A percentile compares a stretch with the other conserved stretches of the same genome.
These are phyloP conservation scores for Phytopythium mirpurense DNA, from an alignment of 352 stramenopile species.

Conservation along the genomic window DNA sequence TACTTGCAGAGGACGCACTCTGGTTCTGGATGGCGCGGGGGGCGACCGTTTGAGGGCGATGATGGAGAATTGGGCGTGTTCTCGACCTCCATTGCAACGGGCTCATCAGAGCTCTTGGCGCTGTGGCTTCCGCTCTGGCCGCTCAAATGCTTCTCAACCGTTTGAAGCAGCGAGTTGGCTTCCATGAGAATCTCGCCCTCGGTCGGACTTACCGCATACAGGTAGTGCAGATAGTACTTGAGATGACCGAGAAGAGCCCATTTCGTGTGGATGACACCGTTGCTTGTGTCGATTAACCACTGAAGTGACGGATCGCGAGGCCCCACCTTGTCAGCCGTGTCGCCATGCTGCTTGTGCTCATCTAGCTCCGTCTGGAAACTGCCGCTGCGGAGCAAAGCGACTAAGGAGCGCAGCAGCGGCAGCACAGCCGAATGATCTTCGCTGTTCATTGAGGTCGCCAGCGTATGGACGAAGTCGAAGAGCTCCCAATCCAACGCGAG, in stretches of 20 bases:
- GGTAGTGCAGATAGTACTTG: conserved; percentile 71
- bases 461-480: conserved; percentile 56
- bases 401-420: conserved; percentile 50
- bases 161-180: conserved; percentile 34
- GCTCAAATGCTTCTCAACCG: conserved; percentile 37
- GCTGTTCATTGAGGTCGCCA: conserved; percentile 79
- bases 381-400: conserved; percentile 43
- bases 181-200: conserved; percentile 64
- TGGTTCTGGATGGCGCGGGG: conserved; percentile 3
- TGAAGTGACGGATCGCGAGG: conserved; percentile 2
- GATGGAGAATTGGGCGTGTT: conserved; percentile 8
- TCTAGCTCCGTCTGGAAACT: conserved; percentile 45
- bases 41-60: conserved; percentile 1
- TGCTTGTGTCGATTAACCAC: conserved; percentile 31
- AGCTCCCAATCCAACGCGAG: conserved; percentile 71
- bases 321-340: background rate
- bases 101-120: conserved; percentile 10
- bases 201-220: conserved; percentile 63
- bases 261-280: conserved; percentile 44
- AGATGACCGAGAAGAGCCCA: conserved; percentile 49
- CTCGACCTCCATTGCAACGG: conserved; percentile 18
- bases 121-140: conserved; percentile 11
- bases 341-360: background rate
- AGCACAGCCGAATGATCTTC: conserved; percentile 70
- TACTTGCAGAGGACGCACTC: conserved; percentile 77